Base-by-base conservation (phyloP, 2,329 filamentous ascomycete species). In the Penicillium sp. region DNA sequence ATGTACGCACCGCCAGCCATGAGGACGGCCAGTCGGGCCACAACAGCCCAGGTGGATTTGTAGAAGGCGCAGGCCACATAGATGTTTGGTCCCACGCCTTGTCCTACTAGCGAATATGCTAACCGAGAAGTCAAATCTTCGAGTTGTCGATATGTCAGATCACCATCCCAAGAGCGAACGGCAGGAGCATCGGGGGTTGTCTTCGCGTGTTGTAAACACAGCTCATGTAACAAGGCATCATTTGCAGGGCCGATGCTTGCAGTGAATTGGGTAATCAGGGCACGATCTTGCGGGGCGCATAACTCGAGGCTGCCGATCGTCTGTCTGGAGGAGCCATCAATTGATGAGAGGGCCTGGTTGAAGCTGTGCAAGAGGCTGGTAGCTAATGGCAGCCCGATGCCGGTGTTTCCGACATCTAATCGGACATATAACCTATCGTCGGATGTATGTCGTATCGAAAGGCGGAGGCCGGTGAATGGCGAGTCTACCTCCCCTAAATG, bases 1-100 rank as follows among this genome's bases (percentile, higher is more conserved):
- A 89, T 74, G 62, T 87, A 89, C 1, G 85, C 85, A 13, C 55
- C 54, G 1, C 56, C 57, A 9, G 56, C 54, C 49, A 56, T 58
- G 22, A 60, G 48, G 8, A 60, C 17, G 1, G 57, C 57, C 3
- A 60, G 52, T 13, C 56, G 48, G 22, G 57, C 57, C 1, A 60
- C 54, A 26, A 60, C 53, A 2, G 57, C 52, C 56, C 56, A 60
- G 4, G 56, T 54, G 0, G 56, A 60, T 39, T 60, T 60, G 37
- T 57, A 52, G 22, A 60, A 60, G 15, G 48, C 43, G 10, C 54
- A 55, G 2, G 55, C 52, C 1, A 60, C 52, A 24, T 56, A 57
- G 0, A 53, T 19, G 1, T 49, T 53, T 2, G 56, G 57, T 2
- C 47, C 33, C 4, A 60, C 56, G 4, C 57, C 57, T 17, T 54